A percentile compares a stretch with the other conserved stretches of the same genome.
These are phyloP conservation scores for Hygrophorus pudorinus DNA, from an alignment of 768 basidiomycete species.

Conservation along the genomic window DNA sequence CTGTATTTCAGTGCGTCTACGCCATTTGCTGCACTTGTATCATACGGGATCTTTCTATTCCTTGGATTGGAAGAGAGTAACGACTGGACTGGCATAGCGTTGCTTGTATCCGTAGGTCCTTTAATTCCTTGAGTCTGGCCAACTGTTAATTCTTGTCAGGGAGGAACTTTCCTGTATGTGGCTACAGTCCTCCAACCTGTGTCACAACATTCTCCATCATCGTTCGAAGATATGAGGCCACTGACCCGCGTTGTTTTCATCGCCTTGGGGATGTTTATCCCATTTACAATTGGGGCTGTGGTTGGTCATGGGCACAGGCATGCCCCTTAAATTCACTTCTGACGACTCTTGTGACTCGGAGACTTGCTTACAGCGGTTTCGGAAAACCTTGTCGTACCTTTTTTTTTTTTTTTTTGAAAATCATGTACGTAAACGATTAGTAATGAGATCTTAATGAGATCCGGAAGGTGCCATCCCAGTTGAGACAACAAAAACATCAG, in stretches of 20 bases:
- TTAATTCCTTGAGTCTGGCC: neutral
- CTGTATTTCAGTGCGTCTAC: constrained; percentile 76
- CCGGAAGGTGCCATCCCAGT: no score
- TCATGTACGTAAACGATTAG: no score
- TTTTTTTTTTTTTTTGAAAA: no score
- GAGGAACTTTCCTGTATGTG: constrained; percentile 91
- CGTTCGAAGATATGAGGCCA: constrained; percentile 29
- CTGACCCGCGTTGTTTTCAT: constrained; percentile 42
- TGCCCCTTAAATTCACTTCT: no score
- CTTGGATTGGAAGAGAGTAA: constrained; percentile 33
- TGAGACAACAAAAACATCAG: no score
- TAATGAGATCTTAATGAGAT: no score
- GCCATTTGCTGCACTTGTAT: constrained; percentile 70
- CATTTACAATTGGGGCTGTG: constrained; percentile 47
- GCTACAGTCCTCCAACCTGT: constrained; percentile 83
- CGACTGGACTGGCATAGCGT: constrained; percentile 63
- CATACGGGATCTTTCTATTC: constrained; percentile 56
- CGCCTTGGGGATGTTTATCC: constrained; percentile 60
- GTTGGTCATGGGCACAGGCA: constrained; percentile 52
- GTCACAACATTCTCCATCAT: constrained; percentile 31
- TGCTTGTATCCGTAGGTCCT: constrained; percentile 74
- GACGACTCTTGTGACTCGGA: no score
- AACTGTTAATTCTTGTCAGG: constrained; percentile 32
- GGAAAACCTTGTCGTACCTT: no score
- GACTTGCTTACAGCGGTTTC: no score